Evolutionary conservation across 208 protist genomes (phyloP).

Genomic region (Trypanosoma lewisi): DNA sequence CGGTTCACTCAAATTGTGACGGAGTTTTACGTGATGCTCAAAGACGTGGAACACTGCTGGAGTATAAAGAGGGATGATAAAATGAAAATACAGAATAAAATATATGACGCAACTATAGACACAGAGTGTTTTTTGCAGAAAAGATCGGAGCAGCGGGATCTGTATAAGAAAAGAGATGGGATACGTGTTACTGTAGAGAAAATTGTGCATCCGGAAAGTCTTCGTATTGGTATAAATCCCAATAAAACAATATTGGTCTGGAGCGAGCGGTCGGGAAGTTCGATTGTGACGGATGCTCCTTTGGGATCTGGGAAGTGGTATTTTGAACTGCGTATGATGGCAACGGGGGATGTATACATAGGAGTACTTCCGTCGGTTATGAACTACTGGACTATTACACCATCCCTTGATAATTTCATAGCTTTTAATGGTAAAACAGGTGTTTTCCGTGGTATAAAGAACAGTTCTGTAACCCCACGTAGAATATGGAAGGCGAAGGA

Average conservation of each 20-base stretch:
- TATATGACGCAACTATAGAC: slow-evolving; percentile 20
- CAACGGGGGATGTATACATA: slow-evolving; percentile 60
- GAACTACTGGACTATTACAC: slow-evolving; percentile 13
- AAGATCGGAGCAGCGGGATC: slow-evolving; percentile 58
- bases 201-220: slow-evolving; percentile 41
- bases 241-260: slow-evolving; percentile 69
- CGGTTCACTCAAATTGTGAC: slow-evolving; percentile 75
- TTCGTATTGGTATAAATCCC: slow-evolving; percentile 70
- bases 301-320: slow-evolving; percentile 82
- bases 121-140: slow-evolving; percentile 48
- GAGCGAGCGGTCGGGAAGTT: slow-evolving; percentile 40
- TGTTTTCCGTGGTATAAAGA: slow-evolving; percentile 32
- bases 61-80: slow-evolving; percentile 12
- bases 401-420: slow-evolving; percentile 27
- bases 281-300: slow-evolving; percentile 56
- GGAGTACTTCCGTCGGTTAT: slow-evolving; percentile 58
- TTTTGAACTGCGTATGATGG: slow-evolving; percentile 80
- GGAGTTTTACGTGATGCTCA: slow-evolving; percentile 70
- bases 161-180: slow-evolving; percentile 59
- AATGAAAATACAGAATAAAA: slow-evolving; percentile 1
- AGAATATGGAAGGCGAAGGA: slow-evolving; percentile 68
- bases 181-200: slow-evolving; percentile 70
- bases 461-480: slow-evolving; percentile 8
- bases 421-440: slow-evolving; percentile 80
- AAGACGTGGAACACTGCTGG: slow-evolving; percentile 65